Base-by-base conservation (phyloP, 345 rosid genomes). In the Erysimum cheiranthoides region DNA sequence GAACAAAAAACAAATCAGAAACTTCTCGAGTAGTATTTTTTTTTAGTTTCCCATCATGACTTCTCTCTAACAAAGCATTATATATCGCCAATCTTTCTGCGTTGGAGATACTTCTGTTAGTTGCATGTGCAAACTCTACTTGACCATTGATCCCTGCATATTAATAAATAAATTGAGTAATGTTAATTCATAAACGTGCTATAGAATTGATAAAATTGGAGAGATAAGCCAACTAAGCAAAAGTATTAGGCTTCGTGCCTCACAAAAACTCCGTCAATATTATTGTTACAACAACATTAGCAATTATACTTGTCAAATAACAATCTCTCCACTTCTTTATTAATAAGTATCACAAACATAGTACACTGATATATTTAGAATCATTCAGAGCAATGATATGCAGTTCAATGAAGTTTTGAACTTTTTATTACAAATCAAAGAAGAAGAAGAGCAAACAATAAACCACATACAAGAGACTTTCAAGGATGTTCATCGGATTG, bases 401-500 rank as follows among this genome's bases (percentile, higher is more conserved):
- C 21, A 56, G 59, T 74, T 74, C 66, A 66, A 66, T 13, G 51
- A 8, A 46, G 59, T 36, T 5, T 66, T 66, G 72, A 74, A 74
- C 25, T n/a, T 46, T 9, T 56, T 56, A 45, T 57, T 56, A 0
- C 0, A 36, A 47, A 58, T 17, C 58, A 65, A 1, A 30, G 13
- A 10, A 4, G 8, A 35, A 16, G 18, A 39, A 14, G 36, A 36
- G 43, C 5, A 1, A 38, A 61, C 1, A 59, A 8, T 54, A 58
- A 16, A 38, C 11, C 11, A 61, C 10, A 1, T 1, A 47, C 8
- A 46, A 3, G 16, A 60, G 10, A 51, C 7, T 30, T 61, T 70
- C 70, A 76, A 76, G 39, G 59, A 62, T 62, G 75, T 70, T 62
- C 59, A 61, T 5, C 34, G 0, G 56, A 31, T 52, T 27, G 80